Percentiles rank a stretch among this genome's conserved stretches.
Evolutionary conservation across 2,329 filamentous ascomycete genomes (phyloP).

Genomic region (Amauroascus niger): DNA sequence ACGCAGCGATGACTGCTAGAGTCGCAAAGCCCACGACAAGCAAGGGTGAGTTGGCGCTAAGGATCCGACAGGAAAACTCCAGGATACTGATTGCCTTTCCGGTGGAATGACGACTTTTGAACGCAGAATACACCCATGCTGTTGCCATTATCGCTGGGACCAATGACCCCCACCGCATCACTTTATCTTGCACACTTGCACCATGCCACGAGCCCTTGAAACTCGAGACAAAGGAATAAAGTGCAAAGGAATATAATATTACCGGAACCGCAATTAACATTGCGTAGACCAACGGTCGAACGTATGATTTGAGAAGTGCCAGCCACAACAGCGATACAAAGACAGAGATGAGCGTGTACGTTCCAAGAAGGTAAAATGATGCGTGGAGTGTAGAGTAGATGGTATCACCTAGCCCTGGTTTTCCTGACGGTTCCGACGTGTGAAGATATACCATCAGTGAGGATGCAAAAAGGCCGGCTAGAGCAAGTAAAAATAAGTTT

Average conservation of each 20-base stretch:
- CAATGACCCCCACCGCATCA: slow-evolving; percentile 79
- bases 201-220: slow-evolving; percentile 69
- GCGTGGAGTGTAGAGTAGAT: slow-evolving; percentile 82
- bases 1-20: slow-evolving; percentile 64
- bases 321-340: slow-evolving; percentile 86
- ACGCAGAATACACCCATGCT: slow-evolving; percentile 75
- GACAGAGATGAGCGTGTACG: slow-evolving; percentile 84
- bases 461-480: slow-evolving; percentile 76
- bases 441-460: slow-evolving; percentile 86
- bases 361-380: slow-evolving; percentile 79
- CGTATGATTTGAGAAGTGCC: slow-evolving; percentile 75
- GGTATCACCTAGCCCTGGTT: slow-evolving; percentile 69
- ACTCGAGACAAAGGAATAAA: slow-evolving; percentile 85
- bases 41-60: slow-evolving; percentile 74
- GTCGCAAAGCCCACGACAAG: slow-evolving; percentile 73
- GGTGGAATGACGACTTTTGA: slow-evolving; percentile 69
- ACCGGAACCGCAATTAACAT: slow-evolving; percentile 77
- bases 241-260: slow-evolving; percentile 75
- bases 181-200: slow-evolving; percentile 69
- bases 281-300: slow-evolving; percentile 68
- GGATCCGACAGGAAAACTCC: slow-evolving; percentile 81
- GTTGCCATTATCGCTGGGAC: slow-evolving; percentile 63
- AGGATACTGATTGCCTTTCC: slow-evolving; percentile 77
- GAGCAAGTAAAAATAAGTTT: slow-evolving; percentile 73
- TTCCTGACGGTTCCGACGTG: slow-evolving; percentile 58